These are phyloP conservation scores for Kregervanrija fluxuum DNA, from an alignment of 805 yeast species.

Conservation along the genomic window DNA sequence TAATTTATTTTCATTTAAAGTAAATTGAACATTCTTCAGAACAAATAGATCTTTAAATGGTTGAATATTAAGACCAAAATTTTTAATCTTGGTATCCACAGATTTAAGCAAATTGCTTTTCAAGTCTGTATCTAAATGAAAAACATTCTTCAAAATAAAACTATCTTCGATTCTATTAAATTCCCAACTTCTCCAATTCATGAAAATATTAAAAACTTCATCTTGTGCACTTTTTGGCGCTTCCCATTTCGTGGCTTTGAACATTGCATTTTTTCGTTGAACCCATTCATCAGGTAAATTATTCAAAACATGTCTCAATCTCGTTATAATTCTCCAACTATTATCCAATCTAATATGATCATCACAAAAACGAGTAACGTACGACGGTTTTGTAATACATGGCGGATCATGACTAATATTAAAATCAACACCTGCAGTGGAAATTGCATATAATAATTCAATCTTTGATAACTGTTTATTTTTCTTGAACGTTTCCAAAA, in stretches of 20 bases:
- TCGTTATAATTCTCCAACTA: constrained; percentile 80
- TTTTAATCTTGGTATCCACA: constrained; percentile 7
- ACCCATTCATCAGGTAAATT: constrained; percentile 52
- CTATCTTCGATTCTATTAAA: constrained; percentile 54
- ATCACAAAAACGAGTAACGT: constrained; percentile 61
- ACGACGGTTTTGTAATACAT: constrained; percentile 84
- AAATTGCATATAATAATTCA: constrained; percentile 35
- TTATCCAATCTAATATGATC: constrained; percentile 74
- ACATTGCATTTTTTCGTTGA: constrained; percentile 22
- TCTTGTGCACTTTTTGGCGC: constrained; percentile 47
- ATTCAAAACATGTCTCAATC: constrained; percentile 67
- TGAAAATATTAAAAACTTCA: constrained; percentile 51
- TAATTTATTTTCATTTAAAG: constrained; percentile 8
- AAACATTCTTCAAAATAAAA: constrained; percentile 46
- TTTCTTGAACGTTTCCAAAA: constrained; percentile 5
- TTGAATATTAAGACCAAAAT: constrained; percentile 12
- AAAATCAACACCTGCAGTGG: constrained; percentile 31
- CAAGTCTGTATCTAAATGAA: constrained; percentile 25
- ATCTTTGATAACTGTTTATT: constrained; percentile 20
- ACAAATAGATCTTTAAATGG: constrained; percentile 17
- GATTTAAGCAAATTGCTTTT: constrained; percentile 2
- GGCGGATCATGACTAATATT: constrained; percentile 77
- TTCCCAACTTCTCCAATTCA: constrained; percentile 91
- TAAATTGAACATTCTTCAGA: constrained; percentile 10
- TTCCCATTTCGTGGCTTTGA: constrained; percentile 30